Conservation (phyloP, 257 asterid species). For the Nicotiana benthamiana region DNA sequence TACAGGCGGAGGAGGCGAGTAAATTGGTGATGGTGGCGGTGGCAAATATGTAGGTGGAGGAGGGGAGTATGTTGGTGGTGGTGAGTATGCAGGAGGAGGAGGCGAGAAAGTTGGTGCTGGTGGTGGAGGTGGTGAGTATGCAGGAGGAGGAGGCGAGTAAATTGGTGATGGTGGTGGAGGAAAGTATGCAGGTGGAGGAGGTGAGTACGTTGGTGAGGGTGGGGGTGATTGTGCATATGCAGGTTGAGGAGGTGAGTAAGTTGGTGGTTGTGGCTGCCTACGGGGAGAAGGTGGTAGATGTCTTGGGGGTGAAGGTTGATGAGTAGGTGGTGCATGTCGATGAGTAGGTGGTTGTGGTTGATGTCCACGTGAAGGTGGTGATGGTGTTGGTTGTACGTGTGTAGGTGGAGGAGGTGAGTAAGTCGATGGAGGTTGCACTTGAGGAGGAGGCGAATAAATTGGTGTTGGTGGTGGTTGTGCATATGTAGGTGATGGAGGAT, state of each 20-base stretch:
- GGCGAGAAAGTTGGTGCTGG: background rate
- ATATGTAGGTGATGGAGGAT: conserved; percentile 2
- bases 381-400: background rate
- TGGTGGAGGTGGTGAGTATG: background rate
- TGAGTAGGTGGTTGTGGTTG: conserved; percentile 13
- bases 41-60: background rate
- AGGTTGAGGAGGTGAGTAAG: background rate
- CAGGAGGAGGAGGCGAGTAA: background rate
- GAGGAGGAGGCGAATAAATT: background rate
- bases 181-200: conserved; percentile 1
- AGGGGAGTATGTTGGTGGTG: background rate
- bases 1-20: background rate
- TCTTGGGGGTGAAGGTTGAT: background rate
- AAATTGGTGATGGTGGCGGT: background rate
- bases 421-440: background rate
- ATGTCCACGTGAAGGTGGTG: background rate
- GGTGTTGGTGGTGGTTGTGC: conserved; percentile 4
- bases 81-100: background rate
- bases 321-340: conserved; percentile 1
- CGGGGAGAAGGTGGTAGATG: background rate
- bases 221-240: background rate
- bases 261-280: background rate
- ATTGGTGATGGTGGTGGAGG: background rate
- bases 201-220: background rate
- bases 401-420: background rate